Evolutionary conservation across 805 yeast genomes (phyloP), one percentile per base, ranked within the genome.

Genomic region (Wickerhamomyces rabaulensis): DNA sequence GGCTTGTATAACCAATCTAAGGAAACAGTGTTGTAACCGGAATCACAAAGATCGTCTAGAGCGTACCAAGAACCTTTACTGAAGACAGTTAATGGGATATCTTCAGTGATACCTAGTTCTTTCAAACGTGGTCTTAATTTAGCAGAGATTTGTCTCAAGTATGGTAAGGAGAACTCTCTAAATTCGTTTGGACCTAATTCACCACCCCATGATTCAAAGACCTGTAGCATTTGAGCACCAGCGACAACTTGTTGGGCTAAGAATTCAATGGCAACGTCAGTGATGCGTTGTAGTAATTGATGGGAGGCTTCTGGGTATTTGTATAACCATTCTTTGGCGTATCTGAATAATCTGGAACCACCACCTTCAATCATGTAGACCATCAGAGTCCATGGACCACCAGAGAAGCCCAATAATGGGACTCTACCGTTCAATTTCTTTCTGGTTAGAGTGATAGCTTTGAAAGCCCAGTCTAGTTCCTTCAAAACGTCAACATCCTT

Each of bases 11-110:
- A 70, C 97, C 98, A 94, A 66, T 94, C 99, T 48, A 94, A 75
- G 2, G 97, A 90, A n/a, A 94, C 89, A 16, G 80, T 80, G 60
- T 90, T 82, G 67, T 88, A 94, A 12, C 91, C 94, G 7, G 87
- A 70, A 41, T 79, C 81, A 61, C 95, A 85, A 49, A 94, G 73
- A 45, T 83, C 85, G 55, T 92, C 91, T 43, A 94, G 71, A 6
- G 98, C 97, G 58, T 89, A 92, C 97, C 97, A 92, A 0, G 99
- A 94, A 39, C 96, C 96, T 69, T 91, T 94, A 25, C 97, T 90
- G 60, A 94, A 94, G 9, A 91, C 82, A 1, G 96, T 87, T 60
- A 94, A 69, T 27, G 99, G 99, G 20, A 94, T 82, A 8, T 68
- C 68, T 51, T 88, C 95, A 9, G 60, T 64, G 48, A 86, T 64